Evolutionary conservation across 176 grass and related monocot genomes (phyloP).

Genomic region (Oryza punctata): DNA sequence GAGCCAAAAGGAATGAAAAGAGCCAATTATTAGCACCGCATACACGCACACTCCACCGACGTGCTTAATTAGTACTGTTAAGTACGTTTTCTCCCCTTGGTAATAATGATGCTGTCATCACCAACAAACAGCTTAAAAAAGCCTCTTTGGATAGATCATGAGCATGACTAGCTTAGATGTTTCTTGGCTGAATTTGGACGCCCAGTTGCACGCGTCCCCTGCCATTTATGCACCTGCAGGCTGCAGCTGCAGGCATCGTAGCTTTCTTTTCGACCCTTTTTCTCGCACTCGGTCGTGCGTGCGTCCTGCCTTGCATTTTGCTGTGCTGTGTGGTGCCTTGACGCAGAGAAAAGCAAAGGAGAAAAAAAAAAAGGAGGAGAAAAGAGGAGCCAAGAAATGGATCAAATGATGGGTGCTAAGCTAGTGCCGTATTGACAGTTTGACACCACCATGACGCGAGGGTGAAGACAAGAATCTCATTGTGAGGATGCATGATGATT

Average conservation of each 20-base stretch:
- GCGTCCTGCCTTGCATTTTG: neutral
- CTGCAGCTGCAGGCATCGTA: neutral
- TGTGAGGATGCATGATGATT: neutral
- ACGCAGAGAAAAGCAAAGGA: neutral
- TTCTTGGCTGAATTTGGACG: neutral
- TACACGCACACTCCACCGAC: too few species aligned
- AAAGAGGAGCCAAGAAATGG: neutral
- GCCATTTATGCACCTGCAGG: neutral
- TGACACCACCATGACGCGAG: neutral
- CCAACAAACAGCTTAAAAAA: too few species aligned
- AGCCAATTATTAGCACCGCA: too few species aligned
- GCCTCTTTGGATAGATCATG: neutral
- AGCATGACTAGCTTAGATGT: neutral
- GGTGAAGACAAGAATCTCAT: neutral
- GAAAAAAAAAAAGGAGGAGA: rapidly evolving
- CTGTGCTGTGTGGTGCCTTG: neutral
- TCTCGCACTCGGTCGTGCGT: neutral
- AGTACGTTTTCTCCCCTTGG: too few species aligned
- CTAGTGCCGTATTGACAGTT: too few species aligned
- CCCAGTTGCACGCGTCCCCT: neutral
- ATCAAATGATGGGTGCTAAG: neutral
- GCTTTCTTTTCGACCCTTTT: neutral
- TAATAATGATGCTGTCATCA: too few species aligned
- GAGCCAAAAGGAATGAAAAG: too few species aligned
- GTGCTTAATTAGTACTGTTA: too few species aligned